Conservation (phyloP, 2,329 filamentous ascomycete genomes). For the Fusarium virguliforme region DNA sequence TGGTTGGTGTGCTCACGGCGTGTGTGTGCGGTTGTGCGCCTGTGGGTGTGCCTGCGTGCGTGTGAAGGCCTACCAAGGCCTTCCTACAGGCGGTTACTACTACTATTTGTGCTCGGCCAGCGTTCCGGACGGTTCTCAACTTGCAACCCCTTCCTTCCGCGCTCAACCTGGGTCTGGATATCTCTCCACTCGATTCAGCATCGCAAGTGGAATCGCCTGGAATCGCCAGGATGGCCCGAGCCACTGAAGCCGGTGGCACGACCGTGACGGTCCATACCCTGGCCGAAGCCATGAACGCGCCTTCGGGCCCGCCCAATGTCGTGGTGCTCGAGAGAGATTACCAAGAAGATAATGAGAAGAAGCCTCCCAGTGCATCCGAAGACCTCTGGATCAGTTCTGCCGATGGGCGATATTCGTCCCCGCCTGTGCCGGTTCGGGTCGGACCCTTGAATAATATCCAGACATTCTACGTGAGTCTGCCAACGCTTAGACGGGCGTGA, state of each 20-base stretch:
- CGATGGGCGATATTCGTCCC: slow-evolving; percentile 65
- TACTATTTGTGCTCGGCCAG: slow-evolving; percentile 28
- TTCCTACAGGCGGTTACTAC: slow-evolving; percentile 7
- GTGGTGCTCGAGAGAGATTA: slow-evolving; percentile 48
- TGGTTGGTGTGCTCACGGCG: slow-evolving; percentile 36
- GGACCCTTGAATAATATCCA: slow-evolving; percentile 60
- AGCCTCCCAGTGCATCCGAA: slow-evolving; percentile 55
- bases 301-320: slow-evolving; percentile 41
- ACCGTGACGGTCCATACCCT: slow-evolving; percentile 39
- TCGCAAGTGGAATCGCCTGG: slow-evolving; percentile 5
- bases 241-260: slow-evolving; percentile 38
- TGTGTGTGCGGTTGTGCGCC: slow-evolving; percentile 32
- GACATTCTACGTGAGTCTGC: slow-evolving; percentile 57
- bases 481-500: background rate
- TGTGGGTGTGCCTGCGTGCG: background rate
- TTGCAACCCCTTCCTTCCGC: slow-evolving; percentile 36
- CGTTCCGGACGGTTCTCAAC: slow-evolving; percentile 23
- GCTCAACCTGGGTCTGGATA: slow-evolving; percentile 6
- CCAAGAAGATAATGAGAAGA: slow-evolving; percentile 32
- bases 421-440: slow-evolving; percentile 63
- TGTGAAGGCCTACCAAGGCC: background rate
- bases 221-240: slow-evolving; percentile 41
- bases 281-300: slow-evolving; percentile 42
- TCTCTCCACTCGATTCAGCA: slow-evolving; percentile 10
- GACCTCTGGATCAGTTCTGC: slow-evolving; percentile 67